Percentiles rank a stretch among this genome's conserved stretches.
Evolutionary conservation across 1,284 basidiomycete species (phyloP).

Genomic region (Calocybe gambosa): DNA sequence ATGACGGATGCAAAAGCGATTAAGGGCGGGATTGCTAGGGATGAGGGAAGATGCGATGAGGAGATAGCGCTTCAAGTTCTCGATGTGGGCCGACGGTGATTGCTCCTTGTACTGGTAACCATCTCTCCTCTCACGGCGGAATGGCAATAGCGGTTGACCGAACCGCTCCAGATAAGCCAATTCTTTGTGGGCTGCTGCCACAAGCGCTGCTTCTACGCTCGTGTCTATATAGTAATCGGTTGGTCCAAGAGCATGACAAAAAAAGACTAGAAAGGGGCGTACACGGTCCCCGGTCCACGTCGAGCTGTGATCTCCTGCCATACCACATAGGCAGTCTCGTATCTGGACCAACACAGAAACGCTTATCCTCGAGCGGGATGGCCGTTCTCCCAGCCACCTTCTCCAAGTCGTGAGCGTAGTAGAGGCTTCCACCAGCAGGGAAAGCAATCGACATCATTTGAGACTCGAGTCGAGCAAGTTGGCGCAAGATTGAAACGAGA

Average conservation of each 20-base stretch:
- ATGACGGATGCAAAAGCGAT: slow-evolving; percentile 43
- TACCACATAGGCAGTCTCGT: slow-evolving; percentile 38
- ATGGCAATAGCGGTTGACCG: slow-evolving; percentile 42
- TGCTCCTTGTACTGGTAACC: slow-evolving; percentile 43
- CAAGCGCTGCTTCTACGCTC: slow-evolving; percentile 40
- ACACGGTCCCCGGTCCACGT: slow-evolving; percentile 46
- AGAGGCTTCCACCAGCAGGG: slow-evolving; percentile 47
- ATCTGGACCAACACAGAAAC: slow-evolving; percentile 46
- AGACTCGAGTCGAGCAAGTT: slow-evolving; percentile 42
- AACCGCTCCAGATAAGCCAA: slow-evolving; percentile 42
- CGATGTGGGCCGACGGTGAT: slow-evolving; percentile 36
- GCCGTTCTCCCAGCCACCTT: slow-evolving; percentile 24
- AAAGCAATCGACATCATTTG: slow-evolving; percentile 45
- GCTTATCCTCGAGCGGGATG: slow-evolving; percentile 31
- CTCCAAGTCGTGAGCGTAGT: slow-evolving; percentile 36
- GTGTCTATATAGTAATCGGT: slow-evolving; percentile 35
- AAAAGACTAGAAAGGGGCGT: slow-evolving; percentile 29
- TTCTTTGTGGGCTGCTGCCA: slow-evolving; percentile 41
- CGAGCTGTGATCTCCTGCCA: slow-evolving; percentile 40
- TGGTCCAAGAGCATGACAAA: slow-evolving; percentile 20
- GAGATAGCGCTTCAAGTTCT: slow-evolving; percentile 34
- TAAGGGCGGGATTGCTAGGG: slow-evolving; percentile 27
- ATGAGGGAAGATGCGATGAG: slow-evolving; percentile 33
- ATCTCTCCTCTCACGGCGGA: slow-evolving; percentile 37
- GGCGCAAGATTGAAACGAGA: slow-evolving; percentile 35